Evolutionary conservation across 2,329 filamentous ascomycete species (phyloP), one percentile per base, ranked within the genome.

Genomic region (Aspergillus tubingensis): DNA sequence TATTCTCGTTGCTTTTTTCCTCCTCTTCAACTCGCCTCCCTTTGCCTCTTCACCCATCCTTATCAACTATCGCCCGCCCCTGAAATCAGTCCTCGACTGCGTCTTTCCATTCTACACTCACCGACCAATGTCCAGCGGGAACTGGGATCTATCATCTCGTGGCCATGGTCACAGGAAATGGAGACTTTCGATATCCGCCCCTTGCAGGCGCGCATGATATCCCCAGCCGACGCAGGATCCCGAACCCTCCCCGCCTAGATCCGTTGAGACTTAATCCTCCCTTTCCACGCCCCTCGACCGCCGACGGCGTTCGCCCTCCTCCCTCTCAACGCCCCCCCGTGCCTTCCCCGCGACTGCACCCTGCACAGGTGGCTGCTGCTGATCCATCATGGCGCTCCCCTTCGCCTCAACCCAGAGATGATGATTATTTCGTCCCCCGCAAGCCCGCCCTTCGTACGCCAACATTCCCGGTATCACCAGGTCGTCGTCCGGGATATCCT

Each of bases 151-250:
- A 68, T 64, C 60, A 54, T 30, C 61, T 69, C 68, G 76, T 78
- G 76, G 75, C 76, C 74, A 78, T 78, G 76, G 76, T 77, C 76
- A 77, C 75, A 74, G 74, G 73, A 72, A 73, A 74, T 75, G 74
- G 71, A 69, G 70, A 68, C 62, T 63, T 67, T 72, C 73, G 69
- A 67, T 74, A 71, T 66, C 70, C 70, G 64, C 69, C 70, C 63
- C 67, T 67, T 61, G 60, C 66, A 64, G 71, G 64, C 70, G 69
- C 72, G 62, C 69, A 71, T 60, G 70, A 71, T 62, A 65, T 70
- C 57, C 64, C 68, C 60, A 68, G 66, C 62, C 71, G 70, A 57
- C 72, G 70, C 63, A 71, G 68, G 61, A 61, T 65, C 27, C 69
- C 69, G 55, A 68, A 70, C 53, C 72, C 70, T 52, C 68, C 66